A percentile compares a stretch with the other conserved stretches of the same genome.
Conservation (phyloP, 2,329 filamentous ascomycete species). For the Orbilia ellipsospora region DNA sequence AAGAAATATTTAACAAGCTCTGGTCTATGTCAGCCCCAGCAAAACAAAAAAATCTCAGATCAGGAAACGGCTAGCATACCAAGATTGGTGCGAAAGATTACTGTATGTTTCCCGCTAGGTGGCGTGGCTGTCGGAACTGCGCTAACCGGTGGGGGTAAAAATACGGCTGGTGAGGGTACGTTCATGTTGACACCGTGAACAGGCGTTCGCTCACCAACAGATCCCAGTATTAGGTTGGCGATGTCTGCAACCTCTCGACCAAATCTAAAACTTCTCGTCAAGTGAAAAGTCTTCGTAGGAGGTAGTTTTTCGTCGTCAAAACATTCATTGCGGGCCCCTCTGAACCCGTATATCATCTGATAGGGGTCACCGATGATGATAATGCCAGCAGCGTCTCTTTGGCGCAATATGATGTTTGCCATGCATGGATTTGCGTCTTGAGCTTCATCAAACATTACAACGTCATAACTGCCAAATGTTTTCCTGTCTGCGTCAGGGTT, state of each 20-base stretch:
- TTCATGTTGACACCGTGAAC: slow-evolving; percentile 38
- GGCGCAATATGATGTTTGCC: slow-evolving; percentile 56
- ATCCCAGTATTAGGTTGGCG: slow-evolving; percentile 53
- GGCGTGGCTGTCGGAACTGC: neutral
- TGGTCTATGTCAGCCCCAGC: neutral
- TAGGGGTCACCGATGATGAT: slow-evolving; percentile 58
- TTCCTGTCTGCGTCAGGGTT: slow-evolving; percentile 36
- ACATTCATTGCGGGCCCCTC: slow-evolving; percentile 56
- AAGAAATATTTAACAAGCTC: slow-evolving; percentile 49
- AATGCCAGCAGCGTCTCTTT: slow-evolving; percentile 51
- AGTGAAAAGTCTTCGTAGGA: slow-evolving; percentile 46
- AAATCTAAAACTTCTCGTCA: slow-evolving; percentile 57
- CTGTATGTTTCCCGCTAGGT: slow-evolving; percentile 9
- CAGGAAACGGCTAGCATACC: slow-evolving; percentile 9
- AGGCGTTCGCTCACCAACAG: slow-evolving; percentile 46
- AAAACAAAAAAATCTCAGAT: neutral
- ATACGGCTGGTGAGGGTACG: slow-evolving; percentile 43
- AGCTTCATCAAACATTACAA: slow-evolving; percentile 58
- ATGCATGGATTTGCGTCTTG: slow-evolving; percentile 57
- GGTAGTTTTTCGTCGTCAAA: slow-evolving; percentile 56
- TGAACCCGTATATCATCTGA: slow-evolving; percentile 58
- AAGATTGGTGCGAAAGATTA: slow-evolving; percentile 30
- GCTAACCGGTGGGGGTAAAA: slow-evolving; percentile 17
- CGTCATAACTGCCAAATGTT: slow-evolving; percentile 56
- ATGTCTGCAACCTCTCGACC: slow-evolving; percentile 54